Evolutionary conservation across 495 filamentous ascomycete genomes (phyloP).

Genomic region (Annulohypoxylon stygium): DNA sequence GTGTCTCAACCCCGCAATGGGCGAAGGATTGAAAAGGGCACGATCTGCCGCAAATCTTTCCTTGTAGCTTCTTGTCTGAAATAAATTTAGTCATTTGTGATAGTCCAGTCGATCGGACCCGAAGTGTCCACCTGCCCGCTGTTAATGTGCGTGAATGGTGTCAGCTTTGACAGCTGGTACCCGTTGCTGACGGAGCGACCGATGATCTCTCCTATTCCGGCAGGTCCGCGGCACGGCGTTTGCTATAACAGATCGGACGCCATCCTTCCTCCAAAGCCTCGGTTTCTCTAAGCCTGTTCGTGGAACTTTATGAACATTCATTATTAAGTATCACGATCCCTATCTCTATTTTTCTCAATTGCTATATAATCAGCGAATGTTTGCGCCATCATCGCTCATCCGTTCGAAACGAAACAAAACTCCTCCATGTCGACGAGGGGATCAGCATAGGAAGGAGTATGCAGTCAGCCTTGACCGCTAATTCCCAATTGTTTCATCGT

Average conservation of each 20-base stretch:
- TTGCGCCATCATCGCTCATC: neutral
- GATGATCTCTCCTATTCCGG: constrained; percentile 13
- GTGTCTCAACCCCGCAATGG: constrained; percentile 36
- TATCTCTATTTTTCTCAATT: neutral
- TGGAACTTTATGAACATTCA: neutral
- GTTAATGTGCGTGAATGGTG: constrained; percentile 4
- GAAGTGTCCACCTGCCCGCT: constrained; percentile 1
- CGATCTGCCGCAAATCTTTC: constrained; percentile 41
- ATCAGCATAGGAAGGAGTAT: constrained; percentile 20
- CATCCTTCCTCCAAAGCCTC: neutral
- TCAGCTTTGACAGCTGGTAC: constrained; percentile 29
- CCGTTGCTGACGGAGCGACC: constrained; percentile 5
- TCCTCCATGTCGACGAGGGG: constrained; percentile 12
- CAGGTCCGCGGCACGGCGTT: constrained; percentile 1
- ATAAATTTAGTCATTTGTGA: constrained; percentile 39
- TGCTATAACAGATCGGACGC: neutral
- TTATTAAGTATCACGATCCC: neutral
- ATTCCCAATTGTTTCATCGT: constrained; percentile 10
- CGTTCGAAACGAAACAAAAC: neutral
- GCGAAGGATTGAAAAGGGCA: constrained; percentile 39
- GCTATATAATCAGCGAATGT: neutral
- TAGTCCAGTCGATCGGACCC: constrained; percentile 30
- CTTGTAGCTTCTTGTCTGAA: constrained; percentile 18
- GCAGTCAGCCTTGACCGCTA: constrained; percentile 21
- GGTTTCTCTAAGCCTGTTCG: neutral